Percentiles rank a stretch among this genome's conserved stretches.
Evolutionary conservation across 306 rosid species (phyloP).

Genomic region (Rubus idaeus): DNA sequence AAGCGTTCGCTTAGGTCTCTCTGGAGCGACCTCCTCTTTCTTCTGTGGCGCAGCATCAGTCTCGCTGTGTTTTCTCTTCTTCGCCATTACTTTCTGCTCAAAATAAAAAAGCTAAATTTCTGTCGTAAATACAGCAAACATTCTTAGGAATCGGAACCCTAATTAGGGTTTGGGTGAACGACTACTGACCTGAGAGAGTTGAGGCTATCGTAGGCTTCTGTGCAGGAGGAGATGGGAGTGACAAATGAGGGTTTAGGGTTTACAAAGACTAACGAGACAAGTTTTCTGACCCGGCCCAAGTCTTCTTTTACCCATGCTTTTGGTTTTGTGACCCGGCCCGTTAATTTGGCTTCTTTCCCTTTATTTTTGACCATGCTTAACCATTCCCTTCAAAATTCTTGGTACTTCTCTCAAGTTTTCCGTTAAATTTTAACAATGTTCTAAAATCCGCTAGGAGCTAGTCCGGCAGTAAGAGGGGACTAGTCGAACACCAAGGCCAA

Average conservation of each 20-base stretch:
- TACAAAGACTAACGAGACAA: not conserved
- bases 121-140: not conserved
- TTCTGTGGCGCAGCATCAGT: conserved; percentile 29
- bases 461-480: no score
- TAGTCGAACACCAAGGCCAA: no score
- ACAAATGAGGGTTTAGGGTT: conserved; percentile 17
- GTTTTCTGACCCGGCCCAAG: conserved; percentile 4
- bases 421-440: no score
- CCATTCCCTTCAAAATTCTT: no score
- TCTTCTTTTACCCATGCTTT: not conserved
- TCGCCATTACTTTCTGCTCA: conserved; percentile 44
- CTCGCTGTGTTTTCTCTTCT: conserved; percentile 86
- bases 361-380: no score
- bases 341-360: no score
- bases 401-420: no score
- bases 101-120: not conserved
- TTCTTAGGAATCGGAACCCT: not conserved
- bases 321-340: not conserved
- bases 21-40: conserved; percentile 62
- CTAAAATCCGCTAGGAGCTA: no score
- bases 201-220: conserved; percentile 4
- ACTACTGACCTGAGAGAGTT: not conserved
- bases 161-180: not conserved
- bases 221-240: not conserved
- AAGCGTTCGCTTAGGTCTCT: conserved; percentile 77